phyloP scores from a whole-genome alignment of 2,329 filamentous ascomycete genomes.

The Harringtonia lauricola region DNA sequence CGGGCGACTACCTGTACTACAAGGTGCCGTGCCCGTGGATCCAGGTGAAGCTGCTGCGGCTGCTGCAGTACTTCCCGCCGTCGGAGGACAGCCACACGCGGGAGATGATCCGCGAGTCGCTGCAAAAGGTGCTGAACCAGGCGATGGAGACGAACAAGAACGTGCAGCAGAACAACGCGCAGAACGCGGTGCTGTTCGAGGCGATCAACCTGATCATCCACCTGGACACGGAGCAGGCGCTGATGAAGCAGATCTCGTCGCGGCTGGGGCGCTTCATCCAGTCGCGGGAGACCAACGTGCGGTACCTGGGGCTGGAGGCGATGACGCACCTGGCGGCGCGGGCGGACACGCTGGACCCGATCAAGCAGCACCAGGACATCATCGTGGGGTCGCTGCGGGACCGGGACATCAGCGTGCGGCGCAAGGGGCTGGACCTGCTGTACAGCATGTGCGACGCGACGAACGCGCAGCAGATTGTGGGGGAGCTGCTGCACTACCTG shows the following conservation, averaged over 20 bases:
- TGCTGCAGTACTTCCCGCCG: conserved; percentile 93
- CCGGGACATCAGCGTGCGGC: conserved; percentile 89
- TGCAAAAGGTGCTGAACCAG: conserved; percentile 82
- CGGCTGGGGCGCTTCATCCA: conserved; percentile 92
- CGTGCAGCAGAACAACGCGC: conserved; percentile 97
- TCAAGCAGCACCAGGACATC: conserved; percentile 95
- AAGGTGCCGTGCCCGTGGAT: conserved; percentile 99
- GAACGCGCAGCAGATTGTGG: conserved; percentile 90
- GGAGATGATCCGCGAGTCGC: conserved; percentile 79
- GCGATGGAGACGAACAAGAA: conserved; percentile 95
- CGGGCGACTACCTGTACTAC: conserved; percentile 92
- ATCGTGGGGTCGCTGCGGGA: conserved; percentile 92
- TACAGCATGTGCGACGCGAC: conserved; percentile 99
- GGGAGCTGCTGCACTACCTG: conserved; percentile 85
- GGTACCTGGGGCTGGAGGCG: conserved; percentile 89
- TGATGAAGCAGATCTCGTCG: conserved; percentile 93
- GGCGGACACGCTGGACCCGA: conserved; percentile 87
- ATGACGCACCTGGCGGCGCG: conserved; percentile 97
- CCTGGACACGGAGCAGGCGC: conserved; percentile 81
- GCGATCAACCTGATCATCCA: conserved; percentile 98
- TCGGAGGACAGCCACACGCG: conserved; percentile 91
- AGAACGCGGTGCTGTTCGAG: conserved; percentile 95
- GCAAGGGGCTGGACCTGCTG: conserved; percentile 88
- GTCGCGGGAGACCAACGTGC: conserved; percentile 92
- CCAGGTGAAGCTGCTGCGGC: conserved; percentile 82